A percentile compares a stretch with the other conserved stretches of the same genome.
Conservation (phyloP, 2,329 filamentous ascomycete genomes). For the Immersiporthe knoxdaviesiana region DNA sequence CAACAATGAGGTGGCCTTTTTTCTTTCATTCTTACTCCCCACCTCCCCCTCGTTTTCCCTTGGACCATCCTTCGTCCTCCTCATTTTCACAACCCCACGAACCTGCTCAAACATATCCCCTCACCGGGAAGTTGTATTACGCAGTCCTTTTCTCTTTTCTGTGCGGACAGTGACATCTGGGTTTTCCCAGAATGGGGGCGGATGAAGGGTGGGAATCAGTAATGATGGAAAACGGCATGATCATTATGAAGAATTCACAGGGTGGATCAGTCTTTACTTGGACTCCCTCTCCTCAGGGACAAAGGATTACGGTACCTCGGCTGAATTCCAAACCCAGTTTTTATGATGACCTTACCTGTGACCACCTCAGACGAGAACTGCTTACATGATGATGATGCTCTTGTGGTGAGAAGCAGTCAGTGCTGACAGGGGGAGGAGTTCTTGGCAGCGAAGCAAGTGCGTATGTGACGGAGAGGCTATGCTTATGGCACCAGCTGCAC, state of each 20-base stretch:
- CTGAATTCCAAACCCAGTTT: background rate
- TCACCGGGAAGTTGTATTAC: background rate
- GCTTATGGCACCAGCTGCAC: background rate
- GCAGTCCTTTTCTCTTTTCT: background rate
- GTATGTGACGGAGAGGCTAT: no score
- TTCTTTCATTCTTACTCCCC: background rate
- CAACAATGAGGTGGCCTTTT: background rate
- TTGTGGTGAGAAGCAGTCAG: background rate
- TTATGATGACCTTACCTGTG: background rate
- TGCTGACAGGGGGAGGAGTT: background rate
- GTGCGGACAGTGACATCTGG: background rate
- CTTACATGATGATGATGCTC: background rate
- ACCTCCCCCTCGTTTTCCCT: background rate
- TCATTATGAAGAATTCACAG: background rate
- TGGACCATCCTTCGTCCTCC: no score
- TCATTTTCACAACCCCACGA: background rate
- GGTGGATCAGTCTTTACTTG: background rate
- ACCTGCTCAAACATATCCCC: background rate
- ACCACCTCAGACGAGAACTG: background rate
- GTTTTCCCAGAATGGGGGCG: background rate
- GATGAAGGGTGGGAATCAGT: background rate
- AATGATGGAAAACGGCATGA: background rate
- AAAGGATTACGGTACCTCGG: background rate
- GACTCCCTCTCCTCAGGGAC: background rate
- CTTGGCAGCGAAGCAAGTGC: no score